Evolutionary conservation across 768 basidiomycete genomes (phyloP).

Genomic region (Auriscalpium microsporum): DNA sequence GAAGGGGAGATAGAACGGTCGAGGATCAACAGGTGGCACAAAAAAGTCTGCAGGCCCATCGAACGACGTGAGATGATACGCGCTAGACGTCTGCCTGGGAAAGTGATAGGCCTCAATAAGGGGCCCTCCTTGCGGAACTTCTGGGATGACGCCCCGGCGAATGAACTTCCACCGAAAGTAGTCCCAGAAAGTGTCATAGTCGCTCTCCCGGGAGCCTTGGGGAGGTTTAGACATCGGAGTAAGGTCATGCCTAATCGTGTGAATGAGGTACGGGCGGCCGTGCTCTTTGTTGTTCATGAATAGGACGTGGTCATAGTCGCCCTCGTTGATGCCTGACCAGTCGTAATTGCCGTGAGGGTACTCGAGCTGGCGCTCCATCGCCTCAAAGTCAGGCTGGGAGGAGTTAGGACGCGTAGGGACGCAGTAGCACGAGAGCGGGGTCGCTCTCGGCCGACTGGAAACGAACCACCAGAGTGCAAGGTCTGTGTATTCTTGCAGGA

Average conservation of each 20-base stretch:
- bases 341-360: conserved; percentile 43
- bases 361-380: conserved; percentile 41
- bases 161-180: conserved; percentile 52
- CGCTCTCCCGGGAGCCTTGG: conserved; percentile 40
- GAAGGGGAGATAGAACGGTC: conserved; percentile 27
- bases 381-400: conserved; percentile 45
- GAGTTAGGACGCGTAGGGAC: conserved; percentile 48
- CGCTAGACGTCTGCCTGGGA: conserved; percentile 32
- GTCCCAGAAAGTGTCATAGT: conserved; percentile 45
- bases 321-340: conserved; percentile 46
- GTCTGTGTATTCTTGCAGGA: conserved; percentile 61
- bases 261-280: conserved; percentile 50
- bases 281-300: conserved; percentile 46
- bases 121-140: conserved; percentile 48
- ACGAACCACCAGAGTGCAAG: conserved; percentile 54
- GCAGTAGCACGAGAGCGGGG: conserved; percentile 51
- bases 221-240: conserved; percentile 53
- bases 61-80: conserved; percentile 25
- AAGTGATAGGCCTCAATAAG: conserved; percentile 48
- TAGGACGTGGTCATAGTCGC: conserved; percentile 41
- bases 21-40: not conserved
- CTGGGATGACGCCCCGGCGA: conserved; percentile 30
- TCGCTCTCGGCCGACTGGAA: conserved; percentile 45
- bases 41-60: conserved; percentile 8
- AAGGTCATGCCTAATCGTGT: conserved; percentile 53